Evolutionary conservation across 2,329 filamentous ascomycete species (phyloP), one percentile per base, ranked within the genome.

Genomic region (Xylaria sp.): DNA sequence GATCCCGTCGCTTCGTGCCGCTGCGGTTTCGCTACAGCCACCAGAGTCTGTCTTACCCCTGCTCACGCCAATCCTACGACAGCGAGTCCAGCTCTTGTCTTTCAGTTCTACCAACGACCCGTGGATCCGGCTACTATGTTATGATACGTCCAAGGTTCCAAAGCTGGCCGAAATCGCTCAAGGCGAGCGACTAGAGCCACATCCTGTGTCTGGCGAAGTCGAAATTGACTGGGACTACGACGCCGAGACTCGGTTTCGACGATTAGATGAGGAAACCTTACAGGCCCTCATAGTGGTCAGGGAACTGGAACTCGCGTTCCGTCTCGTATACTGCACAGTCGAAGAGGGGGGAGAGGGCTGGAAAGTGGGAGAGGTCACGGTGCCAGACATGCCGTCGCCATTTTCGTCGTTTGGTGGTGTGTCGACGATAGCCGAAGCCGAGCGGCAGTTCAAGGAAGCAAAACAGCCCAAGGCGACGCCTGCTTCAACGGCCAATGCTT

Each of bases 181-280:
- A 72, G 85, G 86, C 64, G 87, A 91, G 61, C 81, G 85, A 53
- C 82, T 95, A 36, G 91, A 94, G 78, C 91, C 91, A n/a, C 93
- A 96, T 75, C 93, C 93, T 3, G 88, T 91, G 4, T 93, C 91
- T 2, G 92, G 92, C 62, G 92, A 94, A 78, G 87, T 95, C 62
- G 92, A 95, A 80, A 80, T 94, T 23, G 89, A 92, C 77, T 88
- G 86, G 84, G 86, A 89, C 74, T 85, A 84, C 65, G 90, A 93
- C 65, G 85, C 88, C 8, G 83, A 88, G 67, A 83, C 85, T 32
- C 84, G 86, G 61, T 95, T 90, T 80, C 84, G 87, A 67, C 84
- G 91, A n/a, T 78, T 93, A 41, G 93, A 96, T 74, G 81, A 86
- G 52, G 93, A 96, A 80, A 96, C 92, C 0, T 79, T 94, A 60